A percentile compares a stretch with the other conserved stretches of the same genome.
Conservation (phyloP, 805 yeast species). For the Candida khao-thaluensis region DNA sequence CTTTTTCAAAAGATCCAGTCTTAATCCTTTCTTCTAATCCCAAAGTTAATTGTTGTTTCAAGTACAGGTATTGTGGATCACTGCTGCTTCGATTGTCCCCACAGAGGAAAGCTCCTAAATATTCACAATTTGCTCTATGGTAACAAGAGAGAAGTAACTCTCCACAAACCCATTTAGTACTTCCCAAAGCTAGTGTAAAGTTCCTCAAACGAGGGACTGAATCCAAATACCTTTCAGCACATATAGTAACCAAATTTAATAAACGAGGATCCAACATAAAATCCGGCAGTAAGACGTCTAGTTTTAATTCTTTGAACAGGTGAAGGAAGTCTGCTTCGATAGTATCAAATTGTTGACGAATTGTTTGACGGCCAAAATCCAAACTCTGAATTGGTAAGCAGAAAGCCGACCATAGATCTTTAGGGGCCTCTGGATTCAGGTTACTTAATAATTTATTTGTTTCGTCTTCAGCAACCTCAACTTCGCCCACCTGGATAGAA, state of each 20-base stretch:
- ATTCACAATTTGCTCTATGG: conserved; percentile 6
- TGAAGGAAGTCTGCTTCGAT: conserved; percentile 2
- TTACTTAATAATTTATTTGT: background rate
- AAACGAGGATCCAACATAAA: conserved; percentile 5
- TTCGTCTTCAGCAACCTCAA: background rate
- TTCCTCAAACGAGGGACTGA: conserved; percentile 4
- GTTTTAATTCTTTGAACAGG: conserved; percentile 1
- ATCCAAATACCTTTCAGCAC: conserved; percentile 7
- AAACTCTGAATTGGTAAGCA: conserved; percentile 2
- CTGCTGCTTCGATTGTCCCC: background rate
- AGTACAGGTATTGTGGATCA: background rate
- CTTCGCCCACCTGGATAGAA: background rate
- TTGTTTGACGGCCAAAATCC: conserved; percentile 4
- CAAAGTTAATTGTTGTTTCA: conserved; percentile 3
- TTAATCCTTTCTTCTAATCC: conserved; percentile 5
- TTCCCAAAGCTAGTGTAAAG: conserved; percentile 8
- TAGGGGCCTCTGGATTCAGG: background rate
- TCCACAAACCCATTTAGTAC: conserved; percentile 9
- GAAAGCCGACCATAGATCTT: conserved; percentile 4
- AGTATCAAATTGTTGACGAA: conserved; percentile 4
- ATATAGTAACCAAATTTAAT: conserved; percentile 1
- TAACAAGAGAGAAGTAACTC: conserved; percentile 5
- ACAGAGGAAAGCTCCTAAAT: conserved; percentile 2
- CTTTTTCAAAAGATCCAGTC: conserved; percentile 6
- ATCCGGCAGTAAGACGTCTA: conserved; percentile 4